Evolutionary conservation across 331 rosid genomes (phyloP).

Genomic region (Saraca asoca): DNA sequence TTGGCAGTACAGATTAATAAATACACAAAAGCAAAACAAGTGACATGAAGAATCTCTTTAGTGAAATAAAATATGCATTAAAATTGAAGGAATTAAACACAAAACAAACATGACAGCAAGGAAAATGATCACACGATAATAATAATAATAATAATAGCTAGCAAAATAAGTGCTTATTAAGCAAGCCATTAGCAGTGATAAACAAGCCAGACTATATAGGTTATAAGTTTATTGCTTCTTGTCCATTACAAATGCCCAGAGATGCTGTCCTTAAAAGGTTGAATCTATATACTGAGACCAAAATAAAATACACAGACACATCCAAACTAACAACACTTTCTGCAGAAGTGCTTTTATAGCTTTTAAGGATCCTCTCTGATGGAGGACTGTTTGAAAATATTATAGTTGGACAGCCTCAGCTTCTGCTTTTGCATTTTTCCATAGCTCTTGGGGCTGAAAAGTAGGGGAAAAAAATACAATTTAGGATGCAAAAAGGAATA

Average conservation of each 20-base stretch:
- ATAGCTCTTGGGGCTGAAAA: slow-evolving; percentile 96
- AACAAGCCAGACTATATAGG: slow-evolving; percentile 64
- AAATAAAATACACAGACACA: slow-evolving; percentile 60
- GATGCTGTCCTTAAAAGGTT: slow-evolving; percentile 37
- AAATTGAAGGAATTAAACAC: slow-evolving; percentile 59
- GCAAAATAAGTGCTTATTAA: slow-evolving; percentile 39
- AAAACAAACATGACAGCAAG: slow-evolving; percentile 60
- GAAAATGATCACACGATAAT: slow-evolving; percentile 39
- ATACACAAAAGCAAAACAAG: slow-evolving; percentile 22
- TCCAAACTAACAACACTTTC: slow-evolving; percentile 44
- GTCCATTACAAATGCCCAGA: slow-evolving; percentile 68
- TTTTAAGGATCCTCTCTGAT: slow-evolving; percentile 32
- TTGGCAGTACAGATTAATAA: slow-evolving; percentile 17
- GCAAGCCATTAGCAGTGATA: slow-evolving; percentile 45
- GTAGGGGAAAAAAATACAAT: neutral
- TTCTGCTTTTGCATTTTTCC: slow-evolving; percentile 99
- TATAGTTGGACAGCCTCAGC: slow-evolving; percentile 49
- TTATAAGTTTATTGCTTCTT: slow-evolving; percentile 67
- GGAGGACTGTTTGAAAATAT: slow-evolving; percentile 3
- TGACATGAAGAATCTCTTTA: slow-evolving; percentile 50
- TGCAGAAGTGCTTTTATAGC: slow-evolving; percentile 36
- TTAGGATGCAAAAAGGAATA: neutral
- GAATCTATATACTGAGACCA: slow-evolving; percentile 66
- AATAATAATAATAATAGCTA: slow-evolving; percentile 16
- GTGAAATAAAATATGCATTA: slow-evolving; percentile 41